phyloP scores from a whole-genome alignment of 192 early-diverging fungal species.

The Umbelopsis vinacea region DNA sequence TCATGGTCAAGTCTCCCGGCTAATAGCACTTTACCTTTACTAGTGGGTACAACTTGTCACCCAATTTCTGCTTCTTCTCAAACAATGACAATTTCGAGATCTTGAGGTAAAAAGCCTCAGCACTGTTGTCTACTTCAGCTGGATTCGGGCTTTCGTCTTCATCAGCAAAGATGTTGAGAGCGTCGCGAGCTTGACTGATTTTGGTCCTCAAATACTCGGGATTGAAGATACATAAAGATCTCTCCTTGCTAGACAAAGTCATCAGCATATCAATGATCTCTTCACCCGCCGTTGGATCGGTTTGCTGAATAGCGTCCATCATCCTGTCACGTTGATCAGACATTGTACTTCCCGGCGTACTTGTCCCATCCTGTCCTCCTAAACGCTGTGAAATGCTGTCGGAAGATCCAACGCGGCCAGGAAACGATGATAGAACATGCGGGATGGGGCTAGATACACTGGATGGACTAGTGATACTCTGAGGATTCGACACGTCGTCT shows the following conservation, averaged over 20 bases:
- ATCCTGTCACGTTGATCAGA: constrained; percentile 38
- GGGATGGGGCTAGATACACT: background rate
- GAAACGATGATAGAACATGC: background rate
- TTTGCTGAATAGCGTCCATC: constrained; percentile 31
- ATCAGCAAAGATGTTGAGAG: constrained; percentile 34
- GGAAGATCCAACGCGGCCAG: background rate
- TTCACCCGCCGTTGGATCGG: constrained; percentile 2
- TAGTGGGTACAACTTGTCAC: constrained; percentile 43
- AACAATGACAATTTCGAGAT: background rate
- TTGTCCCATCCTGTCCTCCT: background rate
- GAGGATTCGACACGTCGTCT: background rate
- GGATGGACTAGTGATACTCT: background rate
- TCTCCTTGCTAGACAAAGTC: constrained; percentile 39
- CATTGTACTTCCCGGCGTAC: background rate
- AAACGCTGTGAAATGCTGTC: background rate
- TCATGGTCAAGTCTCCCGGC: background rate
- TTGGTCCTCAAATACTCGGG: constrained; percentile 36
- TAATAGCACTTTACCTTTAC: constrained; percentile 40
- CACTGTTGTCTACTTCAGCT: background rate
- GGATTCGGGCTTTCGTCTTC: background rate
- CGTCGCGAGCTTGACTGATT: constrained; percentile 34
- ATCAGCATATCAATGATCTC: constrained; percentile 45
- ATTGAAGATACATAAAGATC: constrained; percentile 44
- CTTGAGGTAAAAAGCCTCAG: background rate
- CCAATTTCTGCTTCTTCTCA: constrained; percentile 47